Percentiles rank a stretch among this genome's conserved stretches.
Conservation (phyloP, 192 early-diverging fungal genomes). For the Backusella tarrabulga region DNA sequence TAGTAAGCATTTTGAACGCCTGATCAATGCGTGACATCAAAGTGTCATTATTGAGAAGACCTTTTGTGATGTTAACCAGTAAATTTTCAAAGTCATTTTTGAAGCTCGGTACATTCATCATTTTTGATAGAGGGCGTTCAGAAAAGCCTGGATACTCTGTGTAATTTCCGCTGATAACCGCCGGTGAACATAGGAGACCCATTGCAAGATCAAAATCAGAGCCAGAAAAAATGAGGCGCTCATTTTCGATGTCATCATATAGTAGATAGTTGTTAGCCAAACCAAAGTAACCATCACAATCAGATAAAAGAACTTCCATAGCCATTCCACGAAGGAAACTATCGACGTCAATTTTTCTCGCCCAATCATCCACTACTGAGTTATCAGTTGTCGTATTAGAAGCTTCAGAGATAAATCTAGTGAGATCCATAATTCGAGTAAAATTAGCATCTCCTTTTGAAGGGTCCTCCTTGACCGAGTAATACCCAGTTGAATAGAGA, state of each 20-base stretch:
- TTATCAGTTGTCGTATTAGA: background rate
- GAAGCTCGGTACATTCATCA: conserved; percentile 1
- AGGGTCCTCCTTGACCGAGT: background rate
- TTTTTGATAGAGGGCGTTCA: background rate
- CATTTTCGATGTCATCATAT: conserved; percentile 8
- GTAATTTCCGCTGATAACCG: conserved; percentile 3
- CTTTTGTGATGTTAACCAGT: background rate
- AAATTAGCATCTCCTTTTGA: background rate
- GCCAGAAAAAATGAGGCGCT: background rate
- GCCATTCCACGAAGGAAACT: conserved; percentile 20
- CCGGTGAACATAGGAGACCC: background rate
- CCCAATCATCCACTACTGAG: background rate
- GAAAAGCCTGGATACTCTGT: conserved; percentile 12
- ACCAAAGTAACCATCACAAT: conserved; percentile 17
- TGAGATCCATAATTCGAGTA: conserved; percentile 1
- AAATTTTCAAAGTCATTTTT: background rate
- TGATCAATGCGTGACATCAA: background rate
- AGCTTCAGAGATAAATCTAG: conserved; percentile 5
- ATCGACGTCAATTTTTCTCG: background rate
- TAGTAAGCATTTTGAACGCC: background rate
- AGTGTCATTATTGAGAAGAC: background rate
- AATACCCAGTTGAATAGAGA: background rate
- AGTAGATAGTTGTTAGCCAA: conserved; percentile 20
- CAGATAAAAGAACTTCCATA: conserved; percentile 11
- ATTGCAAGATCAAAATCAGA: conserved; percentile 20